Base-by-base conservation (phyloP, 495 filamentous ascomycete genomes). In the Xylaria longipes region DNA sequence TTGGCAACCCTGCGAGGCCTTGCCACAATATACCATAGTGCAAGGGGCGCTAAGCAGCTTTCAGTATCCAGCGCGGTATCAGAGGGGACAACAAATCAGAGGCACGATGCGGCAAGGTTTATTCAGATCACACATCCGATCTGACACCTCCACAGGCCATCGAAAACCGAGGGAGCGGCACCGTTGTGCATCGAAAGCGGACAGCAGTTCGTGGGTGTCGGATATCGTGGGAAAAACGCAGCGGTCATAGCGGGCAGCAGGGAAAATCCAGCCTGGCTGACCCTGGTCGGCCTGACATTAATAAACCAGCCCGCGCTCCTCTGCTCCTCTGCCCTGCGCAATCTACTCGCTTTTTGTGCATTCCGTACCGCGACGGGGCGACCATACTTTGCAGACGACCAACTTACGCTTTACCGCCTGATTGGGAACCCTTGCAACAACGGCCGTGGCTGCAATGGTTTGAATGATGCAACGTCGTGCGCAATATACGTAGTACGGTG, bases 21-120 rank as follows among this genome's bases (percentile, higher is more conserved):
- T 92, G 39, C 91, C 90, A 75, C 87, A 87, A 78, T 92, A 91
- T n/a, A 92, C 90, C 90, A 92, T 93, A 62, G 74, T 83, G 78
- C 70, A 68, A 66, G 22, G 22, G 70, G 57, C 56, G 70, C 70
- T 72, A 72, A 45, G 69, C 76, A n/a, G 54, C 39, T 64, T 71
- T 66, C 39, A 45, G 69, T 71, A 71, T 65, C 50, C 69, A 65
- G 69, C 46, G 61, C 62, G 62, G 61, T 57, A 27, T 57, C 61
- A 54, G 31, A 12, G 17, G 15, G 29, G 58, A 25, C 7, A 54
- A 64, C 60, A 63, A 71, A 57, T 64, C 33, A 63, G 68, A 58
- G 25, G 29, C 60, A 46, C 68, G 41, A 45, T 20, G 17, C 39
- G 29, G 46, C 35, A 41, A 56, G 33, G 48, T 37, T 61, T 58